Percentiles rank a stretch among this genome's conserved stretches.
These are phyloP conservation scores for Pichia exigua DNA, from an alignment of 805 yeast genomes.

Conservation along the genomic window DNA sequence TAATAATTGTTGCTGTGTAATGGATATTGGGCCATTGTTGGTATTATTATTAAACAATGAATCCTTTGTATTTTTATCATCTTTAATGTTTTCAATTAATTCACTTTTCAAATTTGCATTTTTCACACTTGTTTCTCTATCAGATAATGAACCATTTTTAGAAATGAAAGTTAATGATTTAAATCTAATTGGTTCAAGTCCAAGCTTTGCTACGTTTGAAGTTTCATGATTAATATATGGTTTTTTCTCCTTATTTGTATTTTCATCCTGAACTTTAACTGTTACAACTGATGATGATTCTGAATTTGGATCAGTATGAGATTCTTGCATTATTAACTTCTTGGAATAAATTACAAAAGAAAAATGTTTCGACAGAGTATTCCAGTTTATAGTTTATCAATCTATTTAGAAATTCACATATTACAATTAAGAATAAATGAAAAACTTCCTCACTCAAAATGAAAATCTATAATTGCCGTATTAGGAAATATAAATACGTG, in stretches of 20 bases:
- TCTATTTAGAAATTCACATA: not conserved
- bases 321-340: not conserved
- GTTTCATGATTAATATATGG: not conserved
- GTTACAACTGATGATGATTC: not conserved
- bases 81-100: conserved; percentile 13
- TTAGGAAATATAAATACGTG: not conserved
- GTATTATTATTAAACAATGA: conserved; percentile 1
- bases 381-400: too few relatives aligned
- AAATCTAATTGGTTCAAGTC: conserved; percentile 5
- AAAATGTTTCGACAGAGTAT: not conserved
- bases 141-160: not conserved
- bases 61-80: conserved; percentile 9
- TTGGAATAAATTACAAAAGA: too few relatives aligned
- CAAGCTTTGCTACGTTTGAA: not conserved
- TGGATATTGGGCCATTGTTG: not conserved
- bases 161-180: conserved; percentile 11
- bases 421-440: not conserved
- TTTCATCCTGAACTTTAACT: not conserved
- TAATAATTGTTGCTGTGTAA: not conserved
- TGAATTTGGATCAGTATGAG: not conserved
- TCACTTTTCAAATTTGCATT: conserved; percentile 16
- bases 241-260: not conserved
- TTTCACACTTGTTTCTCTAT: conserved; percentile 10
- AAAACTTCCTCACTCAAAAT: not conserved
- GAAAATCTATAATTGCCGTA: not conserved